These are phyloP conservation scores for Proliferodiscus dingleyae DNA, from an alignment of 2,329 filamentous ascomycete genomes.

Conservation along the genomic window DNA sequence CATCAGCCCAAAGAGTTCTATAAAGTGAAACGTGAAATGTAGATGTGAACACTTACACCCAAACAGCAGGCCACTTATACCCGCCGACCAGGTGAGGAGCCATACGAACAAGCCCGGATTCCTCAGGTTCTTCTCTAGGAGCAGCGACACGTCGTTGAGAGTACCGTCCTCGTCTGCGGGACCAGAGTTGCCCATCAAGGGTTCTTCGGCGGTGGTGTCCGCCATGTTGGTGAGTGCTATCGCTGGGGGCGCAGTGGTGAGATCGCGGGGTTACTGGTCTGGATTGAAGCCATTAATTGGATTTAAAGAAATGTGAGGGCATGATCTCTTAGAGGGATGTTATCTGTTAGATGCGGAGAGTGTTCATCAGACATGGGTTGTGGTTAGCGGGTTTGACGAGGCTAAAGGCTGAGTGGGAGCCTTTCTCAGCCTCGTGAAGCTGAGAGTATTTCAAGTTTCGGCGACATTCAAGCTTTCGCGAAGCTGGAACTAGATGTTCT, in stretches of 20 bases:
- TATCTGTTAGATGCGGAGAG: no score
- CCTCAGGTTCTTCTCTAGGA: constrained; percentile 27
- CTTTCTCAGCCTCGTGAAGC: no score
- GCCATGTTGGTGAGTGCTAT: constrained; percentile 25
- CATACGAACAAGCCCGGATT: constrained; percentile 48
- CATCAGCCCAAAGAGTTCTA: no score
- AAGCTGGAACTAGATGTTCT: no score
- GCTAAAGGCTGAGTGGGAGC: no score
- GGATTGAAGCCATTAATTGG: constrained; percentile 42
- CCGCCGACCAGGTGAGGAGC: constrained; percentile 58
- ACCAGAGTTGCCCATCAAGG: constrained; percentile 27
- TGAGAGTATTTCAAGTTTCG: no score
- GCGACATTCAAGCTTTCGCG: no score
- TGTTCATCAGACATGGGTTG: no score
- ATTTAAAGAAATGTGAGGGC: constrained; percentile 27
- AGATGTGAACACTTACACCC: constrained; percentile 64
- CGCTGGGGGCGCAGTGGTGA: constrained; percentile 3
- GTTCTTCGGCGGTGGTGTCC: constrained; percentile 26
- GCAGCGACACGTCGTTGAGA: constrained; percentile 20
- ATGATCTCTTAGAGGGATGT: neutral
- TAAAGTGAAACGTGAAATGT: no score
- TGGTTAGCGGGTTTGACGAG: no score
- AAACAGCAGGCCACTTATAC: constrained; percentile 63
- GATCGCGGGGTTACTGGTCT: neutral
- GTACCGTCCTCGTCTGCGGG: constrained; percentile 12